Evolutionary conservation across 2,329 filamentous ascomycete species (phyloP).

Genomic region (Fusarium sp.): DNA sequence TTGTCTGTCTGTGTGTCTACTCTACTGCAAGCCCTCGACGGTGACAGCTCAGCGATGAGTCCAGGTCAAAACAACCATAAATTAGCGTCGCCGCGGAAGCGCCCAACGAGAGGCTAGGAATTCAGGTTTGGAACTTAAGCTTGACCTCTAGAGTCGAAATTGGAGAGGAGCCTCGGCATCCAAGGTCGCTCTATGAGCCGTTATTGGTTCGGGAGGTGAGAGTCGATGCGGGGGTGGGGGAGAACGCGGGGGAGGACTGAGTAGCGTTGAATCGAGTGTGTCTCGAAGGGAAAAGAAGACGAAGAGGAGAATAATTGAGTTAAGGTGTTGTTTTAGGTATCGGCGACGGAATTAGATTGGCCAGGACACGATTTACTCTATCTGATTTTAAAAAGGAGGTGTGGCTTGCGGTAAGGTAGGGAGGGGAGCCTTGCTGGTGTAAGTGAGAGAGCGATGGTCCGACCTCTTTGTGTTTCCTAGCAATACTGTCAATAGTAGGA

Average conservation of each 20-base stretch:
- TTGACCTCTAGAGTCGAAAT: constrained; percentile 1
- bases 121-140: background rate
- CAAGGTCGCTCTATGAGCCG: constrained; percentile 12
- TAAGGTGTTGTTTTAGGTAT: constrained; percentile 1
- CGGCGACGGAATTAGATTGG: background rate
- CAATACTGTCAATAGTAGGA: constrained; percentile 7
- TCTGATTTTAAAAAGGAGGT: background rate
- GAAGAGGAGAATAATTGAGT: background rate
- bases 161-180: constrained; percentile 33
- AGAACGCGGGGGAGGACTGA: constrained; percentile 23
- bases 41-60: constrained; percentile 13
- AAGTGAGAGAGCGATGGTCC: constrained; percentile 11
- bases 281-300: background rate
- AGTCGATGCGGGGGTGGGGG: constrained; percentile 29
- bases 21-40: constrained; percentile 3
- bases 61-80: constrained; percentile 36
- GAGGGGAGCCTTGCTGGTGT: constrained; percentile 6
- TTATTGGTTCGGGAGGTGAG: constrained; percentile 27
- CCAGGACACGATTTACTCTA: background rate
- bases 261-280: constrained; percentile 3
- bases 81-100: constrained; percentile 16
- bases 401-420: constrained; percentile 1
- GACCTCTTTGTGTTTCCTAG: constrained; percentile 10
- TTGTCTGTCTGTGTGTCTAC: background rate
- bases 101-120: constrained; percentile 8